Evolutionary conservation across 2,329 filamentous ascomycete genomes (phyloP).

Genomic region (Penicillium polonicum): DNA sequence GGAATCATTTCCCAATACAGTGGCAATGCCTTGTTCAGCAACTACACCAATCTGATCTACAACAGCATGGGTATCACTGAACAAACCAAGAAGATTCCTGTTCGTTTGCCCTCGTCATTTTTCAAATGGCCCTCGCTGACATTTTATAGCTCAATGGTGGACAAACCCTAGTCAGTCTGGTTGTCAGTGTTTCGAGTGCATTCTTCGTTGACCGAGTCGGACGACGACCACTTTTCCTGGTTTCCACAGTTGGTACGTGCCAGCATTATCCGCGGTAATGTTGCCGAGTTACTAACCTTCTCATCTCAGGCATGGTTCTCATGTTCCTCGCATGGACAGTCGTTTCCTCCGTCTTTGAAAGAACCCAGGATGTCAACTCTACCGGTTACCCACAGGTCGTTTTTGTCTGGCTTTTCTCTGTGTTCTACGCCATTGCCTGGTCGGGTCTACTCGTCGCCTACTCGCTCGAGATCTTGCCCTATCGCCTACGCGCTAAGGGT

Average conservation of each 20-base stretch:
- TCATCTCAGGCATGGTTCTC: slow-evolving; percentile 30
- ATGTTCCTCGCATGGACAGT: slow-evolving; percentile 56
- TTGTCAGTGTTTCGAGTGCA: slow-evolving; percentile 57
- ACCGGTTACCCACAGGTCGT: slow-evolving; percentile 21
- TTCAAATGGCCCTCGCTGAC: slow-evolving; percentile 15
- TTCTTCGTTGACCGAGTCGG: slow-evolving; percentile 57
- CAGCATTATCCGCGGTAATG: rapidly evolving
- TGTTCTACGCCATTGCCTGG: slow-evolving; percentile 34
- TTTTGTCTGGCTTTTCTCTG: slow-evolving; percentile 29
- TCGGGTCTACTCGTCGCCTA: slow-evolving; percentile 30
- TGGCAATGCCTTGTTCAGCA: slow-evolving; percentile 66
- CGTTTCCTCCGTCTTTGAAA: slow-evolving; percentile 48
- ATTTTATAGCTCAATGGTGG: slow-evolving; percentile 51
- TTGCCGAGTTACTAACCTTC: neutral
- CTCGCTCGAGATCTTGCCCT: slow-evolving; percentile 36
- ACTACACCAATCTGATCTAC: slow-evolving; percentile 65
- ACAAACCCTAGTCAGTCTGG: slow-evolving; percentile 60
- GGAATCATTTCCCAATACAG: slow-evolving; percentile 68
- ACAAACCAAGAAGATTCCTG: slow-evolving; percentile 57
- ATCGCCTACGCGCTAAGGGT: slow-evolving; percentile 39
- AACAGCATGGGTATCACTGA: slow-evolving; percentile 59
- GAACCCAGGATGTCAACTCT: slow-evolving; percentile 22
- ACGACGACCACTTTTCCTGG: slow-evolving; percentile 57
- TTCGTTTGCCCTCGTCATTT: slow-evolving; percentile 28
- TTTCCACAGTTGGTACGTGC: slow-evolving; percentile 34